phyloP scores from a whole-genome alignment of 169 alveolate genomes.

The Cryptosporidium xiaoi region DNA sequence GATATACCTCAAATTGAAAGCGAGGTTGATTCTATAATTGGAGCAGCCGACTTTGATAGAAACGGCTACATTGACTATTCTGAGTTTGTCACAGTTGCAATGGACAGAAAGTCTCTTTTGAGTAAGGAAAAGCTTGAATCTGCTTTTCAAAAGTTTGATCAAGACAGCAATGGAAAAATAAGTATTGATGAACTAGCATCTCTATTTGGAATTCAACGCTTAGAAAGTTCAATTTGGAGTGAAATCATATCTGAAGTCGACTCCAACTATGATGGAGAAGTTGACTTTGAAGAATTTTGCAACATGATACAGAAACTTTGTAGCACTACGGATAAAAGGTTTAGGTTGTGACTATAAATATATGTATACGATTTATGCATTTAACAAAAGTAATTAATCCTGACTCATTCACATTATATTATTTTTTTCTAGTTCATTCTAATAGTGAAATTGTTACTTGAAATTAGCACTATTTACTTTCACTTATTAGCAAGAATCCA shows the following conservation, averaged over 20 bases:
- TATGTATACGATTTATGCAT: too few species aligned
- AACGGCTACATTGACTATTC: conserved; percentile 94
- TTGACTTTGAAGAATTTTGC: conserved; percentile 84
- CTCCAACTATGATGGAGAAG: conserved; percentile 82
- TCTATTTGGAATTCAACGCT: conserved; percentile 80
- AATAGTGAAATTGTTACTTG: too few species aligned
- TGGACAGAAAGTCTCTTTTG: conserved; percentile 84
- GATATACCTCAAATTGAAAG: conserved; percentile 81
- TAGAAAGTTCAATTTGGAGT: conserved; percentile 80
- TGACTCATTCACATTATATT: too few species aligned
- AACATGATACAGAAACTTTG: conserved; percentile 82
- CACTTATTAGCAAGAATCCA: too few species aligned
- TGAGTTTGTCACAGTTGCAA: conserved; percentile 88
- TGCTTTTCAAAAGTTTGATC: conserved; percentile 84
- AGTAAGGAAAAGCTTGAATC: conserved; percentile 82
- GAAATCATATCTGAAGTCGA: conserved; percentile 81
- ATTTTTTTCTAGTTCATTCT: too few species aligned
- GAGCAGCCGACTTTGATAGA: conserved; percentile 92
- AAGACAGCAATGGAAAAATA: conserved; percentile 85
- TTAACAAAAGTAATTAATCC: too few species aligned
- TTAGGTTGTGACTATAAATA: neutral
- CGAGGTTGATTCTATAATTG: conserved; percentile 93
- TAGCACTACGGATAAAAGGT: conserved; percentile 3
- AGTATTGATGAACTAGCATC: conserved; percentile 80
- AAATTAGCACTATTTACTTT: too few species aligned